A percentile compares a stretch with the other conserved stretches of the same genome.
Conservation (phyloP, 176 grass and related monocot species). For the Zea luxurians region DNA sequence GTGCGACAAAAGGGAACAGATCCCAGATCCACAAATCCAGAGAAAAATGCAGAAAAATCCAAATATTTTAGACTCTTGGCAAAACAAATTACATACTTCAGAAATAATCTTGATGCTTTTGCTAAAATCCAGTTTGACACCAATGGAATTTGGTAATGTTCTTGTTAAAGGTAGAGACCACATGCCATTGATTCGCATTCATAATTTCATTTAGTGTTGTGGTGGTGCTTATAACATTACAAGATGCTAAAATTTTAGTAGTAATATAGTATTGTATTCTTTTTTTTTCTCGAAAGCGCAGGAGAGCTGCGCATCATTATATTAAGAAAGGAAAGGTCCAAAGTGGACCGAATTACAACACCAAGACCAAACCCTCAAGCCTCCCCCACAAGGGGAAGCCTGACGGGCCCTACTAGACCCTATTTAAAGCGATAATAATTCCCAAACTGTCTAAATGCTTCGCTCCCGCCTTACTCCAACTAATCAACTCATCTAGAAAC, state of each 20-base stretch:
- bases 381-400: too few species aligned
- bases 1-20: background rate
- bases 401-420: too few species aligned
- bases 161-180: background rate
- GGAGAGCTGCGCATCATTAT: too few species aligned
- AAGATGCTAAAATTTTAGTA: slow-evolving; percentile 3
- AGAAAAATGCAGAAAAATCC: background rate
- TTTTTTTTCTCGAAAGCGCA: too few species aligned
- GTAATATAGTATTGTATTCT: background rate
- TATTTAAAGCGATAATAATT: too few species aligned
- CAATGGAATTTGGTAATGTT: background rate
- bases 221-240: background rate
- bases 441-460: too few species aligned
- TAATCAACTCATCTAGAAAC: too few species aligned
- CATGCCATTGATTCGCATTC: background rate
- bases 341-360: too few species aligned
- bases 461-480: too few species aligned
- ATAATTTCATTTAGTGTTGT: background rate
- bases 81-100: background rate
- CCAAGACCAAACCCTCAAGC: too few species aligned
- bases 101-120: background rate
- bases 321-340: too few species aligned
- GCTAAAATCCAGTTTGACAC: background rate
- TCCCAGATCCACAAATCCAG: background rate
- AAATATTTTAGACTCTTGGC: background rate